These are phyloP conservation scores for Aspergillus uvarum DNA, from an alignment of 2,329 filamentous ascomycete genomes.

Conservation along the genomic window DNA sequence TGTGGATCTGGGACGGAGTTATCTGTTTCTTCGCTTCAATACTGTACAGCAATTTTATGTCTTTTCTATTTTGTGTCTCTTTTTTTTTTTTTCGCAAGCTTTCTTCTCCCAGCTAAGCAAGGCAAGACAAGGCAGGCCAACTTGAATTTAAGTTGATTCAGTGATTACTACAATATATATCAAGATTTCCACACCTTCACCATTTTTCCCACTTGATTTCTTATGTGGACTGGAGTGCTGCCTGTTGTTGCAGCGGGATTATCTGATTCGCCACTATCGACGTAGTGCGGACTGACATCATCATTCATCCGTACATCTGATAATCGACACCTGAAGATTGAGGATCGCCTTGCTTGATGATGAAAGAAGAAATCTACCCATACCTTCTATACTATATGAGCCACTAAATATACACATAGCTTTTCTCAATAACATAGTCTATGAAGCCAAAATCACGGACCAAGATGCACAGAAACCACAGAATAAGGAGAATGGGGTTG, in stretches of 20 bases:
- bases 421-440: background rate
- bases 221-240: no score
- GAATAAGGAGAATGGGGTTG: background rate
- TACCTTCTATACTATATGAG: background rate
- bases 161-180: background rate
- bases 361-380: background rate
- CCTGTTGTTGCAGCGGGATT: background rate
- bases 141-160: background rate
- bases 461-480: background rate
- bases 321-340: background rate
- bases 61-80: background rate
- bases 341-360: background rate
- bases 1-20: background rate
- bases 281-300: background rate
- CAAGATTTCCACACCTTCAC: background rate
- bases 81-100: background rate
- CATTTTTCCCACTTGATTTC: background rate
- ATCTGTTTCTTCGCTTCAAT: background rate
- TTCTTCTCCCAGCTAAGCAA: background rate
- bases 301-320: background rate
- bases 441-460: background rate
- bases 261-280: slow-evolving; percentile 1
- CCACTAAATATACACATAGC: background rate
- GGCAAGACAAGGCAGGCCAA: background rate
- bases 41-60: background rate